Percentiles rank a stretch among this genome's conserved stretches.
phyloP scores from a whole-genome alignment of 192 early-diverging fungal species.

The Coemansia brasiliensis region DNA sequence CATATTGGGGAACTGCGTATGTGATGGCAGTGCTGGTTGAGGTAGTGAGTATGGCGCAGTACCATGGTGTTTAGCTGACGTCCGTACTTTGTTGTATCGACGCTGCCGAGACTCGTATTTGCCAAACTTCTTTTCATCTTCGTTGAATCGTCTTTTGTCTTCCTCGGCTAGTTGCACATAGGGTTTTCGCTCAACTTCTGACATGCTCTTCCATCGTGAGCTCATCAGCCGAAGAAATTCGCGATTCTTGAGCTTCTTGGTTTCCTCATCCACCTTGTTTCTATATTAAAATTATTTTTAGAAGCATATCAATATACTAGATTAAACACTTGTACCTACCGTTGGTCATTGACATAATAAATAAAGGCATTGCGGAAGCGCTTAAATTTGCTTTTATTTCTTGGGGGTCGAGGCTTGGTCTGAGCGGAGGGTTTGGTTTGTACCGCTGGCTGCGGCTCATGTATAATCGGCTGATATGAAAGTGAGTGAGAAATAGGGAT shows the following conservation, averaged over 20 bases:
- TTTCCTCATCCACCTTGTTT: constrained; percentile 39
- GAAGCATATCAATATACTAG: too few relatives aligned
- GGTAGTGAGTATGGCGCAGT: constrained; percentile 8
- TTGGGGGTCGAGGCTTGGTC: constrained; percentile 31
- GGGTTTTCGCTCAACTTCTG: constrained; percentile 41
- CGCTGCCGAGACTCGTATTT: constrained; percentile 56
- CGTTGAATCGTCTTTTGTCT: constrained; percentile 52
- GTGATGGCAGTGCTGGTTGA: too few relatives aligned
- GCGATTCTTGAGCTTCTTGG: constrained; percentile 54
- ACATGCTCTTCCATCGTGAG: constrained; percentile 49
- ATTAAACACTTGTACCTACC: constrained; percentile 39
- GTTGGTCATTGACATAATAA: constrained; percentile 57
- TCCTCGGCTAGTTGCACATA: constrained; percentile 43
- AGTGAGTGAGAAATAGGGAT: constrained; percentile 23
- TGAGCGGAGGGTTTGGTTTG: not conserved
- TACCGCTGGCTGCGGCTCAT: not conserved
- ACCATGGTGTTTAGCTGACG: constrained; percentile 3
- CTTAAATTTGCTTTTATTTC: constrained; percentile 57
- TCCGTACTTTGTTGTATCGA: constrained; percentile 35
- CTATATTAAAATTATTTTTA: too few relatives aligned
- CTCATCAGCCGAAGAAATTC: constrained; percentile 58
- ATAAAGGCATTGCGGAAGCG: constrained; percentile 59
- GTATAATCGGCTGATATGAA: constrained; percentile 14
- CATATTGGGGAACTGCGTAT: not conserved
- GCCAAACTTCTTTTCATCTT: constrained; percentile 49